Evolutionary conservation across 169 alveolate species (phyloP), one percentile per base, ranked within the genome.

Genomic region (Eimeria zaria): DNA sequence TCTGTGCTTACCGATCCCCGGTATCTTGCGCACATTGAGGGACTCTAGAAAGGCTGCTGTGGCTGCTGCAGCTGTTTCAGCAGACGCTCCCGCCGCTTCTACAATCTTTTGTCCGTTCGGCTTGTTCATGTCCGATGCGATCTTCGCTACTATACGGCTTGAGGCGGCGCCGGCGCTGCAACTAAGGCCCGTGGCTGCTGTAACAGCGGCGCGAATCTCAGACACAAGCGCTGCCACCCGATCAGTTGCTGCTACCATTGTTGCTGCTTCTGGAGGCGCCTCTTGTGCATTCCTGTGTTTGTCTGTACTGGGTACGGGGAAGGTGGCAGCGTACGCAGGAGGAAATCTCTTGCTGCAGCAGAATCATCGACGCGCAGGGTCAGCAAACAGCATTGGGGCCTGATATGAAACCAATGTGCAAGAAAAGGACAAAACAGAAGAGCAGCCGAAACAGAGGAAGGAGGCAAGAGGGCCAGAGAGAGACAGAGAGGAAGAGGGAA

Each of bases 131-230:
- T 93, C 96, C 33, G 96, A 93, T 46, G 93, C 90, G 46, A 93
- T 78, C 84, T 93, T 93, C 2, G 96, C 96, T 41, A 93, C 93
- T 22, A 93, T 12, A 51, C 96, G 96, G 41, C 91, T 73, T 36
- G 96, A 39, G 14, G 71, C 96, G n/a, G 89, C 89, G 62, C 96
- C 96, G 18, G 96, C 96, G 44, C 96, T 93, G 83, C 96, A 93
- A 46, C 87, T 76, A 2, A 93, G 96, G 64, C 96, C 83, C 2
- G 96, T 73, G 4, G 84, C 85, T 36, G 67, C 78, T 60, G 89
- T 78, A 58, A 93, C 96, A 22, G 94, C 93, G 55, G 73, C 88
- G 24, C 96, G 96, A 78, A 93, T 93, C 60, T 93, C 96, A 39
- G 91, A 58, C 53, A 83, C 93, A 46, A 93, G 92, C 55, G 96